Base-by-base conservation (phyloP, 2,329 filamentous ascomycete species). In the Ceratocystis colombiana region DNA sequence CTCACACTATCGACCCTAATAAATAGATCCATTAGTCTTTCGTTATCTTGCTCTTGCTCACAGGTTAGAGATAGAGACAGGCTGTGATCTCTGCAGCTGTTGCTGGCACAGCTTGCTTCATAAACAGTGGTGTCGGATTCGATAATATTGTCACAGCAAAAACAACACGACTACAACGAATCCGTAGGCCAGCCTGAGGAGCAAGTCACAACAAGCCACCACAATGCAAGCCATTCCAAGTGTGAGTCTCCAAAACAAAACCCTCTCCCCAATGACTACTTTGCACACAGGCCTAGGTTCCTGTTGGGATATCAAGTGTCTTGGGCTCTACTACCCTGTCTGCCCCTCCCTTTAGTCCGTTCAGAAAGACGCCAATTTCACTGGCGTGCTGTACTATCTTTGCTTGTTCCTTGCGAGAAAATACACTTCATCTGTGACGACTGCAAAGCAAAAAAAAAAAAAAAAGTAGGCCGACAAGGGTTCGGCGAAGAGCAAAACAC, bases 211-310 rank as follows among this genome's bases (percentile, higher is more conserved):
- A 53, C 37, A 41, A 15, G 37, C 15, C 55, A 30, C 15, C 64
- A 79, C 73, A 72, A 82, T 82, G 80, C 80, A 82, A 78, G 77
- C 79, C 71, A 77, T 82, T 76, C 79, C 80, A 71, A 79, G 76
- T 74, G 77, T 79, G 75, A 76, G 77, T 78, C n/a, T 44, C 33
- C 57, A 30, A 64, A 68, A 72, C 67, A 71, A 69, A 62, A 70
- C 70, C 59, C 37, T 46, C 17, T 61, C 45, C 33, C 46, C 30
- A n/a, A 20, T 22, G 28, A 7, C 30, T 25, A 10, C 22, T 53
- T 33, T n/a, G 8, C 48, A 57, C 53, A 41, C n/a, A 20, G 25
- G 7, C 37, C 46, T 22, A 63, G 5, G 30, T 63, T 45, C 59
- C 30, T n/a, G 20, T 62, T 10, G 20, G 12, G 33, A 59, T n/a